Percentiles rank a stretch among this genome's conserved stretches.
phyloP scores from a whole-genome alignment of 768 basidiomycete species.

The Calvatia gigantea region DNA sequence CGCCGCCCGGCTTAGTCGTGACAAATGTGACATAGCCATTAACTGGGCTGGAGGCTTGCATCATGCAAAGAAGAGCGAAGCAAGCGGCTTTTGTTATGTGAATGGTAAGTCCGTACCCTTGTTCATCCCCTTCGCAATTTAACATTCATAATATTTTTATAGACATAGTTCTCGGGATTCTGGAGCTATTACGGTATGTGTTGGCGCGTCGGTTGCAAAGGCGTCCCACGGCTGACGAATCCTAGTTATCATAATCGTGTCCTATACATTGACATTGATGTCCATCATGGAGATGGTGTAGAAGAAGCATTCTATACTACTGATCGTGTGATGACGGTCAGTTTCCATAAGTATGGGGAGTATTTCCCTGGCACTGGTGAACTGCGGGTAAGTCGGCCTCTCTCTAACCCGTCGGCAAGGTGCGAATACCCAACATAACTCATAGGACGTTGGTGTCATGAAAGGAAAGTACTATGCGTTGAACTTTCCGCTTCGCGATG shows the following conservation, averaged over 20 bases:
- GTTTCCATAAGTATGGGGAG: constrained; percentile 98
- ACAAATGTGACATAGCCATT: constrained; percentile 98
- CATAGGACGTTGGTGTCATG: constrained; percentile 85
- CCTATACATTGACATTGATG: constrained; percentile 97
- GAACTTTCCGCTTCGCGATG: constrained; percentile 94
- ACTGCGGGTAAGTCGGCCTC: constrained; percentile 57
- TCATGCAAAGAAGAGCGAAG: constrained; percentile 99
- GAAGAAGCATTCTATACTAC: constrained; percentile 99
- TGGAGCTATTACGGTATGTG: constrained; percentile 80
- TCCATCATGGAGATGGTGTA: constrained; percentile 98
- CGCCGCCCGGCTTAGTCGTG: constrained; percentile 88
- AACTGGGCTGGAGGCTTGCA: constrained; percentile 99
- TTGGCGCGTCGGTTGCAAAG: not conserved
- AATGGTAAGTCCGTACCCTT: constrained; percentile 59
- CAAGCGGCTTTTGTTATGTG: constrained; percentile 98
- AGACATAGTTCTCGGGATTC: constrained; percentile 97
- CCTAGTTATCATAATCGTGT: constrained; percentile 88
- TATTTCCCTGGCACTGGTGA: constrained; percentile 99
- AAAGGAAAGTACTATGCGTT: constrained; percentile 94
- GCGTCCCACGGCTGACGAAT: not conserved
- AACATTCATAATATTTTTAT: constrained; percentile 7
- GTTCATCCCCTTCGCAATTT: not conserved
- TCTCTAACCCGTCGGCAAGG: not conserved
- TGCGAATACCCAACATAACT: constrained; percentile 13
- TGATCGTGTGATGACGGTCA: constrained; percentile 97